These are phyloP conservation scores for Sicyos edulis DNA, from an alignment of 306 rosid species.

Conservation along the genomic window DNA sequence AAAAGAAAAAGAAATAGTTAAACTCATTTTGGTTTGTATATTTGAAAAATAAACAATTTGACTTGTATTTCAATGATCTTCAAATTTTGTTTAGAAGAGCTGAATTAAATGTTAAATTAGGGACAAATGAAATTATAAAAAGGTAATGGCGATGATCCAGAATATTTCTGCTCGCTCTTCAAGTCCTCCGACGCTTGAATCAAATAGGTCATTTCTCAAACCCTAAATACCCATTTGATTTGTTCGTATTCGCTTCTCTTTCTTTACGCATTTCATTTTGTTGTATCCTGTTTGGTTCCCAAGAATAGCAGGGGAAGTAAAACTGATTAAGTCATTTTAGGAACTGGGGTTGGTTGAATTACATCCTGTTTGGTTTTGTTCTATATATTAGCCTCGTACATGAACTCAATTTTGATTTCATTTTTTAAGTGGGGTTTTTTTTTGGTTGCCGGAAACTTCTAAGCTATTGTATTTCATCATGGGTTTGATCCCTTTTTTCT, in stretches of 20 bases:
- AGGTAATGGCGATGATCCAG: not conserved
- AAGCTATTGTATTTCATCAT: not conserved
- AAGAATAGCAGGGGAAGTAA: not conserved
- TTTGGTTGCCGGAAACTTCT: not conserved
- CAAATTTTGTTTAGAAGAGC: too few species aligned
- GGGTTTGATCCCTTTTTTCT: not conserved
- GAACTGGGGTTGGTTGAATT: not conserved
- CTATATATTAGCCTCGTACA: not conserved
- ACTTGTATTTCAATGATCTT: too few species aligned
- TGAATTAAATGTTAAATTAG: too few species aligned
- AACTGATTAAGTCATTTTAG: not conserved
- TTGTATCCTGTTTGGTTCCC: slow-evolving; percentile 1
- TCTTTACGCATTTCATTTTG: not conserved
- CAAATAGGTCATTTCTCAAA: not conserved
- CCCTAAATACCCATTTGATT: not conserved
- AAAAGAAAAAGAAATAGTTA: too few species aligned
- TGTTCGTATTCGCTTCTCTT: slow-evolving; percentile 5
- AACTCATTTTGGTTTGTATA: too few species aligned
- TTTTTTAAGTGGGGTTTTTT: not conserved
- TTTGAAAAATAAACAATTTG: too few species aligned
- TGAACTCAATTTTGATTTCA: not conserved
- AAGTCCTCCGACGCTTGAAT: not conserved
- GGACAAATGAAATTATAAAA: too few species aligned
- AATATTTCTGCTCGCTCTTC: not conserved
- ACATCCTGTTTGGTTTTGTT: not conserved